These are phyloP conservation scores for Trametes elegans DNA, from an alignment of 768 basidiomycete genomes.

Conservation along the genomic window DNA sequence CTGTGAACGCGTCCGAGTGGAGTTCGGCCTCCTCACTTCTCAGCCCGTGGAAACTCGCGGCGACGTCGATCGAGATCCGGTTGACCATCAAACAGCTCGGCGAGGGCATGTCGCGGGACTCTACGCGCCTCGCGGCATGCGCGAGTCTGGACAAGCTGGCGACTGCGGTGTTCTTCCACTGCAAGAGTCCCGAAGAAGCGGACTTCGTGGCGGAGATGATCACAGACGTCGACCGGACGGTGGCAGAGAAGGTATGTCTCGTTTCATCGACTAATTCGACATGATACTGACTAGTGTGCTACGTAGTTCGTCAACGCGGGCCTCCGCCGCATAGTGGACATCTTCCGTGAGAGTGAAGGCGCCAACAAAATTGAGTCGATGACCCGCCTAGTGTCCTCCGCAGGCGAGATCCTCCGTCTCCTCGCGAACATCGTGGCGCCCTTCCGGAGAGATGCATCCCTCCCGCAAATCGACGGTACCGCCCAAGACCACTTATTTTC, in stretches of 20 bases:
- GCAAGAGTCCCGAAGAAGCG: constrained; percentile 75
- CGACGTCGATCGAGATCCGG: constrained; percentile 77
- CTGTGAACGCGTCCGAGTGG: constrained; percentile 16
- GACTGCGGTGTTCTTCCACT: constrained; percentile 65
- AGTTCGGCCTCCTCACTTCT: constrained; percentile 52
- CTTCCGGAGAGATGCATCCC: constrained; percentile 45
- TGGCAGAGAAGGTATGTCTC: constrained; percentile 61
- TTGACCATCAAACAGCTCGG: constrained; percentile 74
- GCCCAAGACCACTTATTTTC: constrained; percentile 59
- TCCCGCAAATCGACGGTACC: constrained; percentile 49
- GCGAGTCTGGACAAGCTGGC: constrained; percentile 65
- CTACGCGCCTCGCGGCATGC: constrained; percentile 51
- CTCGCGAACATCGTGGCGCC: constrained; percentile 69
- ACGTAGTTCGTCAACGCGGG: constrained; percentile 76
- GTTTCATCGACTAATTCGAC: neutral
- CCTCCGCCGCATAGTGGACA: constrained; percentile 58
- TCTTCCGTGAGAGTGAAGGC: constrained; percentile 39
- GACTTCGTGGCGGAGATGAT: constrained; percentile 84
- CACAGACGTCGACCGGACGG: constrained; percentile 59
- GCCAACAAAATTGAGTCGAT: constrained; percentile 30
- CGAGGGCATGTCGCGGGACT: constrained; percentile 59
- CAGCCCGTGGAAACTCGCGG: constrained; percentile 82
- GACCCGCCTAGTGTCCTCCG: constrained; percentile 45
- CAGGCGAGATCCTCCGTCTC: constrained; percentile 68
- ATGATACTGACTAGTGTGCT: neutral